Evolutionary conservation across 2,329 filamentous ascomycete genomes (phyloP), one percentile per base, ranked within the genome.

Genomic region (Colletotrichum australisinense): DNA sequence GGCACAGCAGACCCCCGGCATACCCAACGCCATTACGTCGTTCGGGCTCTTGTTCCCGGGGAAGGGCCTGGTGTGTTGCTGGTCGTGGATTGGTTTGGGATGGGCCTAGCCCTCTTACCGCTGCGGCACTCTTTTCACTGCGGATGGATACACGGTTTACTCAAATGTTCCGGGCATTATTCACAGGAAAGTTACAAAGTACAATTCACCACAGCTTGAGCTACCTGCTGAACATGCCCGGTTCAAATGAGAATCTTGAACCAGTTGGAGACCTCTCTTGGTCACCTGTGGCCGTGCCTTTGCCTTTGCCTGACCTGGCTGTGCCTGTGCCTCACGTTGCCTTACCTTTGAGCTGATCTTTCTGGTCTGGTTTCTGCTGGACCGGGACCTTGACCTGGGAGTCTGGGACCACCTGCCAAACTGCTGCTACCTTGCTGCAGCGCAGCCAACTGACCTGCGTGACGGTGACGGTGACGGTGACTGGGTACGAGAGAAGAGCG

Each of bases 21-120:
- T 62, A 30, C 30, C 30, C 30, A 73, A 57, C 60, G 60, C 67
- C 70, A 73, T 73, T 73, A 73, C 71, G 71, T 71, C 67, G 70
- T 73, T 56, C 32, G 32, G 67, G 71, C 46, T 66, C 60, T 60
- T 30, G 55, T 58, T 71, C 67, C 62, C 59, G 66, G 66, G 42
- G 28, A n/a, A n/a, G 19, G 9, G 30, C 32, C 63, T 56, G 63
- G 52, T 65, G 4, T n/a, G 30, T 55, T 38, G 28, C 8, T 42
- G 24, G 22, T 22, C 32, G 22, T 65, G 32, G 22, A 22, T 42
- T 55, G 22, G 52, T 19, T 52, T 56, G 63, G 63, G 32, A 16
- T 16, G 38, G 49, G 63, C 32, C 28, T 28, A 14, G 63, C 52
- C 63, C 52, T 56, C 52, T 14, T 56, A 52, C 9, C 26, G 52